Percentiles rank a stretch among this genome's conserved stretches.
Evolutionary conservation across 2,329 filamentous ascomycete genomes (phyloP).

Genomic region (Aureobasidium zeae): DNA sequence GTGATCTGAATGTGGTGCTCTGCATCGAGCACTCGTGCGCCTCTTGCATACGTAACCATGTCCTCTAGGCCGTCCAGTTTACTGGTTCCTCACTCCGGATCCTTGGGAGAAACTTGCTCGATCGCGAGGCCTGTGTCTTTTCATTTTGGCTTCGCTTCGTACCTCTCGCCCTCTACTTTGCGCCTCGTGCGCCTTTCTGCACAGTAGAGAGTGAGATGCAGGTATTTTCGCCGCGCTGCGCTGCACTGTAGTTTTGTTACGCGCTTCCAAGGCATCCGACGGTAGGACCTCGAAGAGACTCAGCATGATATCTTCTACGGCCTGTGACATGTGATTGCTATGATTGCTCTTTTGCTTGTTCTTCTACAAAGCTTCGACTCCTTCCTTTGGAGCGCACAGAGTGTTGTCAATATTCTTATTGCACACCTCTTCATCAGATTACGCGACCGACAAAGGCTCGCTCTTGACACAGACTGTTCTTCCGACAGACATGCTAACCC

Average conservation of each 20-base stretch:
- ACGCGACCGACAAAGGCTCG: constrained; percentile 46
- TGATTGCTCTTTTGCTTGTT: constrained; percentile 20
- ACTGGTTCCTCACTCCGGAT: constrained; percentile 69
- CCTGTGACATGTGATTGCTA: constrained; percentile 36
- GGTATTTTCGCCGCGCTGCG: constrained; percentile 15
- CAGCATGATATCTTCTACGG: constrained; percentile 33
- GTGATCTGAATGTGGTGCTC: constrained; percentile 60
- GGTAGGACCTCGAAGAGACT: constrained; percentile 46
- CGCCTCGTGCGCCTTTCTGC: constrained; percentile 13
- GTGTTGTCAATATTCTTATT: constrained; percentile 27
- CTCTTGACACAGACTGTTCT: constrained; percentile 36
- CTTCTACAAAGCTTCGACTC: constrained; percentile 8
- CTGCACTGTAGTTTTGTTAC: constrained; percentile 24
- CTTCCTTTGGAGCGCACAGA: constrained; percentile 32
- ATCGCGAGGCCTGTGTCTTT: constrained; percentile 56
- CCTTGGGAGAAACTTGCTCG: constrained; percentile 65
- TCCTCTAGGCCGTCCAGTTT: constrained; percentile 70
- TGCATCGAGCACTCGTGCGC: constrained; percentile 70
- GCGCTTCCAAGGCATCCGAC: constrained; percentile 58
- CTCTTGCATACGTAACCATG: constrained; percentile 78
- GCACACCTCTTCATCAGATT: constrained; percentile 28
- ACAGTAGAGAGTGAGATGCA: constrained; percentile 16
- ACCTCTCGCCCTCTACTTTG: constrained; percentile 40
- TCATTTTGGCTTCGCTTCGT: constrained; percentile 45
- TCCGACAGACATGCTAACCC: constrained; percentile 61